phyloP scores from a whole-genome alignment of 2,329 filamentous ascomycete genomes.

The Exophiala oligosperma region DNA sequence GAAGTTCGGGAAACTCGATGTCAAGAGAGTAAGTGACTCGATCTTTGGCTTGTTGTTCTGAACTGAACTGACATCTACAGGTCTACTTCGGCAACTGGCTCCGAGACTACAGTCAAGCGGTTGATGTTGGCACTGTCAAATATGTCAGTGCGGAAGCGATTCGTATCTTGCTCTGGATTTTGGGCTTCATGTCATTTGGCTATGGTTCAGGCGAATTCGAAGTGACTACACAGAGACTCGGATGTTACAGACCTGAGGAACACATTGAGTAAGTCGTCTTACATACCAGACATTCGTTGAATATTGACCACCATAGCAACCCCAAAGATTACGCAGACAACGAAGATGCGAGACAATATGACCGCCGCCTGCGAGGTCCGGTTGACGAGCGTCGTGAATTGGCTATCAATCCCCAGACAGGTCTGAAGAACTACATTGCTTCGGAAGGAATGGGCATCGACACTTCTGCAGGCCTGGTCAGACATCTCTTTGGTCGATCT shows the following conservation, averaged over 20 bases:
- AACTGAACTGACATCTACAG: slow-evolving; percentile 40
- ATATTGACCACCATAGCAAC: slow-evolving; percentile 38
- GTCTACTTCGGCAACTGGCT: slow-evolving; percentile 98
- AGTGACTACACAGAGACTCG: slow-evolving; percentile 74
- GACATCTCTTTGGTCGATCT: slow-evolving; percentile 68
- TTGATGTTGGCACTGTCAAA: slow-evolving; percentile 91
- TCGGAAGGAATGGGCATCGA: slow-evolving; percentile 76
- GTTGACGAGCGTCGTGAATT: slow-evolving; percentile 78
- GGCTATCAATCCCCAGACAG: slow-evolving; percentile 70
- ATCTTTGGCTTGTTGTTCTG: neutral
- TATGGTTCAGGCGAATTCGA: slow-evolving; percentile 83
- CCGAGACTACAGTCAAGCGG: slow-evolving; percentile 87
- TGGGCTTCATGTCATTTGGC: slow-evolving; percentile 87
- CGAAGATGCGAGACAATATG: slow-evolving; percentile 77
- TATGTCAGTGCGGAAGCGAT: slow-evolving; percentile 88
- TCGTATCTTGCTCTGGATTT: slow-evolving; percentile 80
- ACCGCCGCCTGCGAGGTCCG: slow-evolving; percentile 76
- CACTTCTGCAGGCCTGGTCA: slow-evolving; percentile 76
- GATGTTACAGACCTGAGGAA: slow-evolving; percentile 79
- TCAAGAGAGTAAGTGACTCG: slow-evolving; percentile 53
- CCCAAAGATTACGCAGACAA: slow-evolving; percentile 87
- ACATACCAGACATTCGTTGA: neutral
- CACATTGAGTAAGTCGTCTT: slow-evolving; percentile 66
- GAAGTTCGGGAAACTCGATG: slow-evolving; percentile 85
- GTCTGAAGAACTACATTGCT: slow-evolving; percentile 92